phyloP scores from a whole-genome alignment of 768 basidiomycete genomes.

The Lactifluus volemus region DNA sequence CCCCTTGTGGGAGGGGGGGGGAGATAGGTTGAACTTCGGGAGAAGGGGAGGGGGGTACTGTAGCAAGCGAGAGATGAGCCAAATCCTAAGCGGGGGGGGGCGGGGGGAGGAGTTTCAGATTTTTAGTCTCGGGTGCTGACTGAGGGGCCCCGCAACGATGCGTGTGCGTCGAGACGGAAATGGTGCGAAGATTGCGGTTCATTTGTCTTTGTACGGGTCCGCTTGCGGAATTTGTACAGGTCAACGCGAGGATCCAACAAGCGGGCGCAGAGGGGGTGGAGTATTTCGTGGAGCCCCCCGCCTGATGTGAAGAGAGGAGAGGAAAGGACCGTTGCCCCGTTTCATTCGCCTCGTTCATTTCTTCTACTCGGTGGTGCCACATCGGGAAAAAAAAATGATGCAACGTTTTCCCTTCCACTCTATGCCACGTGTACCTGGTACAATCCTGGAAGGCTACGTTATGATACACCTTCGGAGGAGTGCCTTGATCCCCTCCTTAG shows the following conservation, averaged over 20 bases:
- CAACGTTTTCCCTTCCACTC: not conserved
- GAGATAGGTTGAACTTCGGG: not conserved
- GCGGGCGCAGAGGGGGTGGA: not conserved
- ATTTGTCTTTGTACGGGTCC: not conserved
- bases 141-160: not conserved
- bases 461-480: not conserved
- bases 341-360: not conserved
- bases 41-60: not conserved
- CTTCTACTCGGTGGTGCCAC: not conserved
- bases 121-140: not conserved
- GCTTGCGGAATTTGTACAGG: not conserved
- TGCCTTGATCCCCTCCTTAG: not conserved
- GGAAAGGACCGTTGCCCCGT: not conserved
- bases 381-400: not conserved
- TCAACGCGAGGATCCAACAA: not conserved
- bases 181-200: not conserved
- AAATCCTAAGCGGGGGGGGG: not conserved
- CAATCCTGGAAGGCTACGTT: not conserved
- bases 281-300: not conserved
- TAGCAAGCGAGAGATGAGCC: not conserved
- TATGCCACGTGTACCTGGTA: not conserved
- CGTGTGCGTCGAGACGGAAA: not conserved
- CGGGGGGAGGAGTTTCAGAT: not conserved
- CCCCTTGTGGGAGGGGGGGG: not conserved
- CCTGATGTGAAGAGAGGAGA: not conserved